phyloP scores from a whole-genome alignment of 2,329 filamentous ascomycete genomes.

The Coleophoma cylindrospora region DNA sequence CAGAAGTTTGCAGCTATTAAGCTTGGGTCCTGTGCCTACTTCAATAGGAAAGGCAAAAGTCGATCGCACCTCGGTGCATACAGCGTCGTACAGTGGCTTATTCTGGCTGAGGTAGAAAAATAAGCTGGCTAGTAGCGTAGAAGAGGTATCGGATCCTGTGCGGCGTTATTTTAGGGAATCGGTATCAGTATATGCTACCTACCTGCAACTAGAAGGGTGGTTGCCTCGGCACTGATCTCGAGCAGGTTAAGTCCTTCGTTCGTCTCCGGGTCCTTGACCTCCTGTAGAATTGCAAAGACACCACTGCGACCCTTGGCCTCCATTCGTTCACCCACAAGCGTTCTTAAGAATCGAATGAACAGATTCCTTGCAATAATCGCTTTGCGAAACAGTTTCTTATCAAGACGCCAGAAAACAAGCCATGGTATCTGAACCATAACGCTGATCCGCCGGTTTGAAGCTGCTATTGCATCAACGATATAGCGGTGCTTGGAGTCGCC shows the following conservation, averaged over 20 bases:
- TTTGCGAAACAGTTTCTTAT: not conserved
- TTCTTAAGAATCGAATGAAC: not conserved
- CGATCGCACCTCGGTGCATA: slow-evolving; percentile 13
- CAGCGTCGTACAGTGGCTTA: slow-evolving; percentile 19
- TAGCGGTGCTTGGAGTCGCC: not conserved
- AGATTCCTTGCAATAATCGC: not conserved
- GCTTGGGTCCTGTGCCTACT: slow-evolving; percentile 14
- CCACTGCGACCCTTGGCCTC: not conserved
- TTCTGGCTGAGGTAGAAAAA: slow-evolving; percentile 33
- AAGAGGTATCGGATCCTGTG: slow-evolving; percentile 2
- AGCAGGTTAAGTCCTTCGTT: not conserved
- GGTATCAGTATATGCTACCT: too few species aligned
- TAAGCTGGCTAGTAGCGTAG: slow-evolving; percentile 27
- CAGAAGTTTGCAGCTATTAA: slow-evolving; percentile 30
- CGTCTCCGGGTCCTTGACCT: not conserved
- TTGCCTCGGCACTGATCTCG: not conserved
- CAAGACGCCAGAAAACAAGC: not conserved
- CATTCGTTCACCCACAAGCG: not conserved
- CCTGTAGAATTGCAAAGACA: not conserved
- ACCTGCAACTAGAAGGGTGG: not conserved
- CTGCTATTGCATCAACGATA: not conserved
- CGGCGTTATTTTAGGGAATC: too few species aligned
- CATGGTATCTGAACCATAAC: not conserved
- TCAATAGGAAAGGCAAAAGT: slow-evolving; percentile 19
- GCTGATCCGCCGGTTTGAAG: not conserved